These are phyloP conservation scores for Trichosporon coremiiforme DNA, from an alignment of 1,284 basidiomycete genomes.

Conservation along the genomic window DNA sequence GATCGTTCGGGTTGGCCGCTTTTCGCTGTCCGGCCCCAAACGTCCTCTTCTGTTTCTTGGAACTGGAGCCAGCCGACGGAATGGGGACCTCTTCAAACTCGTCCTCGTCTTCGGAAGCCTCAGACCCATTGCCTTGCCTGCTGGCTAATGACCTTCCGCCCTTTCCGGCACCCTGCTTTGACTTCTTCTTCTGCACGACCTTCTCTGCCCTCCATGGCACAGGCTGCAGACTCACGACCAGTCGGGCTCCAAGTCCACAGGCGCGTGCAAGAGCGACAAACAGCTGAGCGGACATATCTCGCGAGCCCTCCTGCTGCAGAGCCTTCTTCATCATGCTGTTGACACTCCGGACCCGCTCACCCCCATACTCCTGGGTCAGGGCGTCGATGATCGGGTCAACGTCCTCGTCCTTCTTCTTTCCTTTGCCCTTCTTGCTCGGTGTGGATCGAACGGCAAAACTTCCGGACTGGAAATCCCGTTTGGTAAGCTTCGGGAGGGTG, in stretches of 20 bases:
- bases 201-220: conserved; percentile 72
- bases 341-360: conserved; percentile 70
- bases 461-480: background rate
- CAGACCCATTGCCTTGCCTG: conserved; percentile 43
- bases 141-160: conserved; percentile 40
- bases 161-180: conserved; percentile 36
- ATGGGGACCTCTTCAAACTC: conserved; percentile 56
- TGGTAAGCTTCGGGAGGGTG: conserved; percentile 36
- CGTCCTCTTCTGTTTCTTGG: conserved; percentile 57
- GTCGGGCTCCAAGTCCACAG: conserved; percentile 79
- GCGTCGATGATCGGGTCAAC: conserved; percentile 41
- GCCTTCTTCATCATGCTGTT: conserved; percentile 90
- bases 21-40: conserved; percentile 43
- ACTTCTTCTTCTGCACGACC: conserved; percentile 46
- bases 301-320: conserved; percentile 73
- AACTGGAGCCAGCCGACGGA: conserved; percentile 25
- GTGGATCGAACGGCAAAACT: background rate
- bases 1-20: conserved; percentile 45
- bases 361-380: conserved; percentile 58
- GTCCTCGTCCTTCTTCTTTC: conserved; percentile 46
- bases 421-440: conserved; percentile 54
- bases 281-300: conserved; percentile 86
- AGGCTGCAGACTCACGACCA: conserved; percentile 88
- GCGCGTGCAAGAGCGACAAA: conserved; percentile 89
- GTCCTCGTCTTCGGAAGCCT: conserved; percentile 41